Base-by-base conservation (phyloP, 805 yeast species). In the Wickerhamomyces subpelliculosus region DNA sequence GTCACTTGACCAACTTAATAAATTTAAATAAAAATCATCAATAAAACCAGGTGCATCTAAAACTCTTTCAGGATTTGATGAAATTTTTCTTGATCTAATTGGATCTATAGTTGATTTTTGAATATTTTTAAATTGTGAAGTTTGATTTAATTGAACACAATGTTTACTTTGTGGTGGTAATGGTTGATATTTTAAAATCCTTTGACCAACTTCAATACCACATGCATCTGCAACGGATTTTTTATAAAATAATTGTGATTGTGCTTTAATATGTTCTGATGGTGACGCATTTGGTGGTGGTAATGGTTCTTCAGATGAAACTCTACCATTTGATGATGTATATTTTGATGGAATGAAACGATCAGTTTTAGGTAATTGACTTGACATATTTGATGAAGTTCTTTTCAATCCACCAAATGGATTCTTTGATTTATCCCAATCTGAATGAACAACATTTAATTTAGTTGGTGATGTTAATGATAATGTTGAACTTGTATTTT, bases 11-110 rank as follows among this genome's bases (percentile, higher is more conserved):
- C 98, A 93, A 43, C 88, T 78, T 37, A 93, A 60, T 29, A 90
- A 67, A 54, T 88, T 88, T 38, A 88, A 69, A 58, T 90, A 93
- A 59, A 88, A 93, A 63, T 93, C 98, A 60, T 93, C 96, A 18
- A 82, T 72, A 41, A 89, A 72, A 0, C 96, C 96, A 0, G 98
- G 98, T 0, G 97, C 98, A 62, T 93, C 98, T 29, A 93, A 68
- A 1, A 93, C 95, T 45, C 95, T 73, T 47, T 86, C 96, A 1
- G 98, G 97, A 25, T 86, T 84, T 0, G 86, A 77, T 20, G 94
- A 86, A 34, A 93, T 72, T 49, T 79, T 80, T 47, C 95, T 77
- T 35, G 85, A 74, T 51, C 88, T 68, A 14, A 84, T 78, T 27
- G 78, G 70, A 5, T 82, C 84, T 21, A 72, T 67, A 10, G 68